Percentiles rank a stretch among this genome's conserved stretches.
phyloP scores from a whole-genome alignment of 192 early-diverging fungal genomes.

The Phlyctochytrium planicorne region DNA sequence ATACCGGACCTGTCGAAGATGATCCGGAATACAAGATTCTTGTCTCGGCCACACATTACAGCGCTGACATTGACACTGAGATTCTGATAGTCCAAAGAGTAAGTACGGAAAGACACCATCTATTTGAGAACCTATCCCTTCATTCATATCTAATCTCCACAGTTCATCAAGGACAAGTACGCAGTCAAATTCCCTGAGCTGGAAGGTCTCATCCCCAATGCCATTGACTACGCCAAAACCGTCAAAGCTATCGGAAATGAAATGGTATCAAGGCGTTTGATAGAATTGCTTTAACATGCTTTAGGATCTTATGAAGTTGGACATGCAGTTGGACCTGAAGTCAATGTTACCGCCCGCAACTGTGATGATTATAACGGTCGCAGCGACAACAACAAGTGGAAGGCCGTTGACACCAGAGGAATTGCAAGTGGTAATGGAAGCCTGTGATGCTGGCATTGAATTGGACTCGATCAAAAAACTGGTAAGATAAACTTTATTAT shows the following conservation, averaged over 20 bases:
- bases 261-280: conserved; percentile 27
- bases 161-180: conserved; percentile 92
- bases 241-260: conserved; percentile 78
- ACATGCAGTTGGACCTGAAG: conserved; percentile 76
- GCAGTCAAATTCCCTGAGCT: conserved; percentile 87
- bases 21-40: conserved; percentile 88
- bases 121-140: too few relatives aligned
- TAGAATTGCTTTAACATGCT: conserved; percentile 2
- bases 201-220: conserved; percentile 82
- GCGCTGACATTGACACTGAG: conserved; percentile 85
- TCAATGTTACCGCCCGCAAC: conserved; percentile 73
- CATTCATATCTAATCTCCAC: conserved; percentile 2
- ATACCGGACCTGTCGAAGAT: conserved; percentile 69
- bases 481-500: conserved; percentile 31
- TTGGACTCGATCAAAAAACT: conserved; percentile 70
- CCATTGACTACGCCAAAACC: conserved; percentile 84
- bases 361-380: conserved; percentile 90
- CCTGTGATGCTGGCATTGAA: conserved; percentile 73
- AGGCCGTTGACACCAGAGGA: conserved; percentile 59
- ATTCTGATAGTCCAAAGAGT: conserved; percentile 86
- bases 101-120: background rate
- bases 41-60: conserved; percentile 81
- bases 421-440: conserved; percentile 67
- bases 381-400: conserved; percentile 83
- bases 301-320: conserved; percentile 75